Percentiles rank a stretch among this genome's conserved stretches.
These are phyloP conservation scores for Cyberlindnera petersonii DNA, from an alignment of 805 yeast species.

Conservation along the genomic window DNA sequence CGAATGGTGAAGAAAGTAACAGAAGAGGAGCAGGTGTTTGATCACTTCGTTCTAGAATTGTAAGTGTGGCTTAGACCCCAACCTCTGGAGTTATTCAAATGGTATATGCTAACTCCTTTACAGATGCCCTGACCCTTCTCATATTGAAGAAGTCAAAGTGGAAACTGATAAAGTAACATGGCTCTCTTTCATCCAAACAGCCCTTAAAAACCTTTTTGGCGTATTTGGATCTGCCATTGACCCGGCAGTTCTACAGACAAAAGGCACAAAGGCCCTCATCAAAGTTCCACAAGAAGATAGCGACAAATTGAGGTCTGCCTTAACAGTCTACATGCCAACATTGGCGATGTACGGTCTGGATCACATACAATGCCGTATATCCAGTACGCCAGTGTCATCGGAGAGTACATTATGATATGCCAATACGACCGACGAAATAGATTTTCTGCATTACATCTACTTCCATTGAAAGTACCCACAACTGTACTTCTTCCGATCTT, in stretches of 20 bases:
- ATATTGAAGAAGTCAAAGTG: conserved; percentile 4
- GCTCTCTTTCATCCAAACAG: conserved; percentile 34
- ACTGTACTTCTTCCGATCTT: conserved; percentile 31
- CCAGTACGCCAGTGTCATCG: conserved; percentile 5
- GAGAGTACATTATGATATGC: background rate
- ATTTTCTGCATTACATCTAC: conserved; percentile 9
- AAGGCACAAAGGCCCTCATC: conserved; percentile 25
- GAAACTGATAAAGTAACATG: conserved; percentile 30
- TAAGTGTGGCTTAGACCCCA: too few species aligned
- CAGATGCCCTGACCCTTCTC: conserved; percentile 8
- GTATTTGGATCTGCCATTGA: conserved; percentile 38
- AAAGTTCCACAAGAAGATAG: conserved; percentile 30
- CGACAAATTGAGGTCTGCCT: conserved; percentile 28
- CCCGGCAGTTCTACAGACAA: conserved; percentile 27
- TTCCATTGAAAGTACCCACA: conserved; percentile 57
- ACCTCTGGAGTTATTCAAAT: too few species aligned
- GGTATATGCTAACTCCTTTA: background rate
- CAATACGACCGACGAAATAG: background rate
- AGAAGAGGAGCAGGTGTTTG: background rate
- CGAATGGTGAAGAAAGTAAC: background rate
- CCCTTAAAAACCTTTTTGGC: conserved; percentile 37
- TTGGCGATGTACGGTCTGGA: conserved; percentile 26
- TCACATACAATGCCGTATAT: conserved; percentile 25
- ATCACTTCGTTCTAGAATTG: conserved; percentile 5
- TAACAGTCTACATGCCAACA: conserved; percentile 31